A percentile compares a stretch with the other conserved stretches of the same genome.
These are phyloP conservation scores for Crucihimalaya himalaica DNA, from an alignment of 345 rosid genomes.

Conservation along the genomic window DNA sequence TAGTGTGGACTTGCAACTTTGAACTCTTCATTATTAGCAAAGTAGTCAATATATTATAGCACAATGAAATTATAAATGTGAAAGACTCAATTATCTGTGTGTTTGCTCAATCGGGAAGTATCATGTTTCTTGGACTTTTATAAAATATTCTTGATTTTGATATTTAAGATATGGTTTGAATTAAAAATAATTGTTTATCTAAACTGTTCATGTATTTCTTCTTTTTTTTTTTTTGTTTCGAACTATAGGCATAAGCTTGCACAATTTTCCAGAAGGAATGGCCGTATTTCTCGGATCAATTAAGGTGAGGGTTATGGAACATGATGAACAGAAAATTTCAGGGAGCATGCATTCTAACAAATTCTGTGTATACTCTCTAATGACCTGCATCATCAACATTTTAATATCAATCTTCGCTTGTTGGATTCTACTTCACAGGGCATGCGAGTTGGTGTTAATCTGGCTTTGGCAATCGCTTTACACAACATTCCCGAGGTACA, in stretches of 20 bases:
- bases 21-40: slow-evolving; percentile 4
- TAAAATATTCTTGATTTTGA: background rate
- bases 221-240: slow-evolving; percentile 6
- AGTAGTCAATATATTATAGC: background rate
- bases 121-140: slow-evolving; percentile 5
- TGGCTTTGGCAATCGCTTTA: slow-evolving; percentile 96
- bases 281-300: slow-evolving; percentile 97
- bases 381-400: background rate
- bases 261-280: slow-evolving; percentile 98
- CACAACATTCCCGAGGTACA: slow-evolving; percentile 98
- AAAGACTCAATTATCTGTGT: background rate
- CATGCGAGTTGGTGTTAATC: slow-evolving; percentile 88
- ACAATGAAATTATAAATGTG: background rate
- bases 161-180: background rate
- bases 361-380: background rate
- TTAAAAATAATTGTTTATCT: background rate
- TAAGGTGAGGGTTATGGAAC: slow-evolving; percentile 56
- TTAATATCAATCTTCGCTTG: slow-evolving; percentile 21
- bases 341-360: background rate
- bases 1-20: background rate
- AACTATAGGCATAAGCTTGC: slow-evolving; percentile 93
- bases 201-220: background rate
- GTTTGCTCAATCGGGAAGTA: background rate
- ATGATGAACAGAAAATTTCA: background rate
- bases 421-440: slow-evolving; percentile 56